Percentiles rank a stretch among this genome's conserved stretches.
Conservation (phyloP, 2,329 filamentous ascomycete genomes). For the Diaporthe sp. region DNA sequence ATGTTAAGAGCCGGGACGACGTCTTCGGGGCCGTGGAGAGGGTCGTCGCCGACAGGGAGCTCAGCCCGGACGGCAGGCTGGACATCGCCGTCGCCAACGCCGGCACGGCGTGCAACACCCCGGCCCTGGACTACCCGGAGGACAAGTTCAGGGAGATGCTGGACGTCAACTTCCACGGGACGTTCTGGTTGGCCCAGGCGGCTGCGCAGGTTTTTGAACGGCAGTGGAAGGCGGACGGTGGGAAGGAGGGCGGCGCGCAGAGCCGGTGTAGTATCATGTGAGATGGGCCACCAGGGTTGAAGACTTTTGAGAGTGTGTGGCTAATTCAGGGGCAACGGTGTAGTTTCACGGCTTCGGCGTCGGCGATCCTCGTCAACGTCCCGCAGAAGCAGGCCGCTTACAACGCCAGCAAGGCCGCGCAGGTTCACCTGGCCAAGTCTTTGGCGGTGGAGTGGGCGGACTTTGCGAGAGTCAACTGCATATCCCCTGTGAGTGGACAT, state of each 20-base stretch:
- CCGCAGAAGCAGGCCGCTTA: conserved; percentile 58
- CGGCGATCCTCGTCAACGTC: conserved; percentile 56
- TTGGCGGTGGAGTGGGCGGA: conserved; percentile 59
- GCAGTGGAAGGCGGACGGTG: conserved; percentile 47
- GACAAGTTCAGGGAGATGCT: conserved; percentile 54
- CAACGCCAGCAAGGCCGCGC: conserved; percentile 58
- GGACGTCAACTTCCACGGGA: conserved; percentile 57
- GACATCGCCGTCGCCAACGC: conserved; percentile 60
- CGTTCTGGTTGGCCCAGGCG: conserved; percentile 59
- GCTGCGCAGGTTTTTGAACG: conserved; percentile 55
- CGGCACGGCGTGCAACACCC: conserved; percentile 53
- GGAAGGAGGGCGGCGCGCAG: conserved; percentile 35
- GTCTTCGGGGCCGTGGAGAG: conserved; percentile 50
- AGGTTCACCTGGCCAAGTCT: conserved; percentile 56
- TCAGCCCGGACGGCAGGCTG: conserved; percentile 47
- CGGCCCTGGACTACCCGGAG: conserved; percentile 56
- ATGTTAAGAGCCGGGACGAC: conserved; percentile 50
- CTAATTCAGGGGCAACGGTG: neutral
- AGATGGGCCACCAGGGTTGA: neutral
- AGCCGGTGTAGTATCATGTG: conserved; percentile 53
- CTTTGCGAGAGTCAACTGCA: conserved; percentile 56
- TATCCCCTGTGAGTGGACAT: conserved; percentile 50
- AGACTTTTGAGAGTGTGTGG: neutral
- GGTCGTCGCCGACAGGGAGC: conserved; percentile 53
- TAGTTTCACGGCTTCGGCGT: conserved; percentile 55